Evolutionary conservation across 202 grass and related monocot genomes (phyloP).

Genomic region (Carex arenaria): DNA sequence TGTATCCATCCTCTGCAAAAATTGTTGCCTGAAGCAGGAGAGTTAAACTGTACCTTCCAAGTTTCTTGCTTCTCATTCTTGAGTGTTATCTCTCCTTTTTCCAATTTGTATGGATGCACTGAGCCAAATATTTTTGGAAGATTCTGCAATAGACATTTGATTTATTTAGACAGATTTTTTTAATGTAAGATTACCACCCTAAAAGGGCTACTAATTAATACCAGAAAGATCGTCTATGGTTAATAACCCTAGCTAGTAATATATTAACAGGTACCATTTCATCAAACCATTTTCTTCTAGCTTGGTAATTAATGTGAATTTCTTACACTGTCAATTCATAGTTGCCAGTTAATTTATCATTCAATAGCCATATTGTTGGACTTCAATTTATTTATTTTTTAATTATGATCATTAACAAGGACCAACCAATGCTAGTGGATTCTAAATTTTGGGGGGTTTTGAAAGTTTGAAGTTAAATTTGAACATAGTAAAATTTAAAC

Average conservation of each 20-base stretch:
- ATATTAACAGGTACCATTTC: neutral
- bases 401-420: too few species aligned
- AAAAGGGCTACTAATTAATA: neutral
- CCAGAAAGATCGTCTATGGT: neutral
- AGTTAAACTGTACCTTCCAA: slow-evolving; percentile 20
- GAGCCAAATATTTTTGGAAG: neutral
- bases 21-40: neutral
- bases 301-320: neutral
- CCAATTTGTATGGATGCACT: too few species aligned
- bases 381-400: neutral
- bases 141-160: neutral
- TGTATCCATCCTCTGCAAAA: neutral
- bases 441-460: neutral
- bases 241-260: neutral
- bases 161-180: neutral
- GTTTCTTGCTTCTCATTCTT: neutral
- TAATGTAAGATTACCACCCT: neutral
- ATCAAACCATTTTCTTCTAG: neutral
- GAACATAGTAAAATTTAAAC: neutral
- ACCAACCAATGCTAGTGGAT: neutral
- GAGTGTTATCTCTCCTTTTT: too few species aligned
- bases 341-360: too few species aligned
- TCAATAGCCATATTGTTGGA: neutral
- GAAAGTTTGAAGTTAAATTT: neutral
- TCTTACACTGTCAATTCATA: neutral